Base-by-base conservation (phyloP, 305 asterid species). In the Salvia sclarea region DNA sequence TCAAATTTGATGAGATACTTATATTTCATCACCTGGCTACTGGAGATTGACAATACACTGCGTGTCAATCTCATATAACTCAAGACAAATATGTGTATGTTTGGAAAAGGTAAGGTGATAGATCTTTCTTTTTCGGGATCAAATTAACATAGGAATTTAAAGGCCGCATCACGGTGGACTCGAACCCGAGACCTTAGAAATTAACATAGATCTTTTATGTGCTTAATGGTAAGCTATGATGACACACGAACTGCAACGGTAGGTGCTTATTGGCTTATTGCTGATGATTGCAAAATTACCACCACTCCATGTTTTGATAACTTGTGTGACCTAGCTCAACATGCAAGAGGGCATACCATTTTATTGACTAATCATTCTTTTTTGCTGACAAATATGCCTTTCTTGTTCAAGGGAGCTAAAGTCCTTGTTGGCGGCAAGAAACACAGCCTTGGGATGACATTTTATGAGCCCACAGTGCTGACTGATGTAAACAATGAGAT, bases 401-500 rank as follows among this genome's bases (percentile, higher is more conserved):
- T 73, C 8, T 83, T 66, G 60, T 74, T 76, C 62, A 72, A 92
- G 97, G 99, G 99, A 73, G 99, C 99, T 79, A 95, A 85, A 84
- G 85, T 95, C 65, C 81, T 89, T 21, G 59, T 68, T 69, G 98
- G 99, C 3, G 97, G 98, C 61, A 91, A 91, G 80, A 86, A 85
- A 54, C 99, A 94, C 78, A 75, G 85, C 78, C 96, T 91, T 61
- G 99, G 99, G 73, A 78, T 74, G 96, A 86, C 88, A 49, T 94
- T 89, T 80, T 94, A 85, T 71, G 96, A 91, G 84, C 98, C 99
- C 68, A 94, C 99, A 0, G 94, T 95, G 71, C 75, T 91, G 4
- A 57, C 88, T 72, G 98, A 85, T 74, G 95, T 95, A 69, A 86
- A 85, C 35, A 89, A 74, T 69, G 94, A 91, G 77, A 91, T 95